Evolutionary conservation across 1,284 basidiomycete genomes (phyloP).

Genomic region (Ustilago tritici): DNA sequence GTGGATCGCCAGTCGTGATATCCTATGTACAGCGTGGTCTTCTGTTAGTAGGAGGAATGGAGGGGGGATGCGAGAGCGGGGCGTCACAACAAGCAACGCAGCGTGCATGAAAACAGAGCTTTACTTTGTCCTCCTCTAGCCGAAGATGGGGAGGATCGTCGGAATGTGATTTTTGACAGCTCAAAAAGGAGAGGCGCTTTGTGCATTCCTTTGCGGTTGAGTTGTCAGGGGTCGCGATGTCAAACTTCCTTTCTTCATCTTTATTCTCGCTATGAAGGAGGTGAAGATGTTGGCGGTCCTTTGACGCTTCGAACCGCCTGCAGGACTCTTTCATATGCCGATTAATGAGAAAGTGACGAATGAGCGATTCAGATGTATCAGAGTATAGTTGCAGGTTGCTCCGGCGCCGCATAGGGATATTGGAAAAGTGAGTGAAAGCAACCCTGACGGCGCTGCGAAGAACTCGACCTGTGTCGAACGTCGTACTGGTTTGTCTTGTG

Average conservation of each 20-base stretch:
- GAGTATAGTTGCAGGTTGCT: too few relatives aligned
- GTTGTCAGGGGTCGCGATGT: constrained; percentile 22
- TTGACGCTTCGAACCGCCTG: too few relatives aligned
- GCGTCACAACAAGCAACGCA: constrained; percentile 12
- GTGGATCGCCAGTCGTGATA: background rate
- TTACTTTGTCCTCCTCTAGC: background rate
- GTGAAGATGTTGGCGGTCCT: too few relatives aligned
- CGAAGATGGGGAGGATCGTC: constrained; percentile 3
- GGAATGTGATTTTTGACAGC: constrained; percentile 22
- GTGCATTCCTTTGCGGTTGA: constrained; percentile 10
- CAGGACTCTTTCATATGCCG: too few relatives aligned
- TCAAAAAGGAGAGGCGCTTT: constrained; percentile 8
- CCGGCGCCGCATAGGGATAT: too few relatives aligned
- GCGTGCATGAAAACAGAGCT: constrained; percentile 13
- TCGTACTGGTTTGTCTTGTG: too few relatives aligned
- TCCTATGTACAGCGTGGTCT: background rate
- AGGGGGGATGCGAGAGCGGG: background rate
- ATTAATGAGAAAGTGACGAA: too few relatives aligned
- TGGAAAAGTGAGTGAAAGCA: too few relatives aligned
- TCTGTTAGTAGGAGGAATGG: background rate
- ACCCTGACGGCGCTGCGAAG: too few relatives aligned
- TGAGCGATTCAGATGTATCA: too few relatives aligned
- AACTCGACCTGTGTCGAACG: too few relatives aligned
- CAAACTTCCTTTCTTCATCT: background rate
- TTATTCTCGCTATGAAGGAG: background rate